Conservation (phyloP, 2,329 filamentous ascomycete species). For the Tolypocladium tropicale region DNA sequence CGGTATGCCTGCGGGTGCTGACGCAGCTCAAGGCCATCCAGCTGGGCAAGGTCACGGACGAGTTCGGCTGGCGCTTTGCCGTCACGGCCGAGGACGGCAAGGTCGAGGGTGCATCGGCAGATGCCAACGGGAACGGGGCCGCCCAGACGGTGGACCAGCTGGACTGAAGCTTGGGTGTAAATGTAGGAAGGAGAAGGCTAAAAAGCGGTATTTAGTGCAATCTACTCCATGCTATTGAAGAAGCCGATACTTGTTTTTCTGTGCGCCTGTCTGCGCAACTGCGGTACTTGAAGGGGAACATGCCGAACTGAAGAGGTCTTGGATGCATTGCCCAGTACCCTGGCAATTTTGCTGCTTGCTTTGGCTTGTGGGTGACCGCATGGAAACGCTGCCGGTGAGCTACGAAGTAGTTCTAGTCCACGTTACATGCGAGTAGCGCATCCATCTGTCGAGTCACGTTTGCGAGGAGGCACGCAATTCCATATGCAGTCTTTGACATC, state of each 20-base stretch:
- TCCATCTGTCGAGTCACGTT: neutral
- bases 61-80: conserved; percentile 58
- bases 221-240: neutral
- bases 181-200: neutral
- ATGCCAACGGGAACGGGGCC: conserved; percentile 9
- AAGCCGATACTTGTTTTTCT: neutral
- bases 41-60: conserved; percentile 66
- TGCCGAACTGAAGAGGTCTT: neutral
- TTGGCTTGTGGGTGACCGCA: too few relatives aligned
- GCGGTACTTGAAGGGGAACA: too few relatives aligned
- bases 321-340: neutral
- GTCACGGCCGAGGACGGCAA: conserved; percentile 36
- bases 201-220: neutral
- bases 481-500: neutral
- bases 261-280: neutral
- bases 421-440: too few relatives aligned
- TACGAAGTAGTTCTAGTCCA: too few relatives aligned
- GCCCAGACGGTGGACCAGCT: conserved; percentile 22
- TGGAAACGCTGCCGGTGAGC: neutral
- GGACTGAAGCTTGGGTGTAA: conserved; percentile 9
- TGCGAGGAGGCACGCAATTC: neutral
- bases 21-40: conserved; percentile 77
- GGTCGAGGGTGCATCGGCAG: conserved; percentile 17
- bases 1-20: conserved; percentile 62
- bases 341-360: too few relatives aligned